Evolutionary conservation across 441 rosid species (phyloP).

Genomic region (Pelargonium myrrhifolium): DNA sequence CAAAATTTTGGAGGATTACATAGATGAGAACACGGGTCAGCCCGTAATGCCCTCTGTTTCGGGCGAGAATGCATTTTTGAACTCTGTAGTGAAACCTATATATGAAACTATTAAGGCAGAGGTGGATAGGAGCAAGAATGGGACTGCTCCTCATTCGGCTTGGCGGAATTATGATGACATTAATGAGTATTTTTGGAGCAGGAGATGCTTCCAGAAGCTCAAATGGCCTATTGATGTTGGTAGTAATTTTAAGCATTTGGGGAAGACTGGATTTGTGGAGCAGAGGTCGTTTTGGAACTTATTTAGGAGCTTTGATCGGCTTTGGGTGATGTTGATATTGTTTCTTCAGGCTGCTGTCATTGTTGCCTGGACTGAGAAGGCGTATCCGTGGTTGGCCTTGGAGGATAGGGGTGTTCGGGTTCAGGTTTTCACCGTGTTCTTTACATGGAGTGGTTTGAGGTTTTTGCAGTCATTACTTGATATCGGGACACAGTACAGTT

Average conservation of each 20-base stretch:
- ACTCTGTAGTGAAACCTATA: slow-evolving; percentile 64
- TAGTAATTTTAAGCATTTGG: slow-evolving; percentile 64
- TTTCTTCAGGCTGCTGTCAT: slow-evolving; percentile 71
- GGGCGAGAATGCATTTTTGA: slow-evolving; percentile 66
- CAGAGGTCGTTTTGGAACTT: slow-evolving; percentile 79
- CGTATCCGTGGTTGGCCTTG: slow-evolving; percentile 58
- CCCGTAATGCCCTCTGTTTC: slow-evolving; percentile 61
- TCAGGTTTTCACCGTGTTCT: slow-evolving; percentile 54
- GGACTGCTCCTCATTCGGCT: slow-evolving; percentile 62
- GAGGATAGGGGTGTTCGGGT: slow-evolving; percentile 45
- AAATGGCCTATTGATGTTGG: slow-evolving; percentile 79
- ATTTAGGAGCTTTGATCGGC: slow-evolving; percentile 67
- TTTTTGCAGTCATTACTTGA: slow-evolving; percentile 73
- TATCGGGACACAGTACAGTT: slow-evolving; percentile 47
- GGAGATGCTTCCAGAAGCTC: slow-evolving; percentile 63
- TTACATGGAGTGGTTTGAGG: slow-evolving; percentile 83
- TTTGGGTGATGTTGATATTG: slow-evolving; percentile 82
- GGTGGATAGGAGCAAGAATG: slow-evolving; percentile 58
- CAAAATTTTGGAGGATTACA: slow-evolving; percentile 67
- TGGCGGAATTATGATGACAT: slow-evolving; percentile 92
- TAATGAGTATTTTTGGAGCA: slow-evolving; percentile 86
- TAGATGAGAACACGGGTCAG: slow-evolving; percentile 83
- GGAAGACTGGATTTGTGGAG: slow-evolving; percentile 91
- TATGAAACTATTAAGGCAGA: slow-evolving; percentile 59
- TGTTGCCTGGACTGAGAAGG: slow-evolving; percentile 62